Evolutionary conservation across 2,329 filamentous ascomycete species (phyloP), one percentile per base, ranked within the genome.

Genomic region (Fusarium coicis): DNA sequence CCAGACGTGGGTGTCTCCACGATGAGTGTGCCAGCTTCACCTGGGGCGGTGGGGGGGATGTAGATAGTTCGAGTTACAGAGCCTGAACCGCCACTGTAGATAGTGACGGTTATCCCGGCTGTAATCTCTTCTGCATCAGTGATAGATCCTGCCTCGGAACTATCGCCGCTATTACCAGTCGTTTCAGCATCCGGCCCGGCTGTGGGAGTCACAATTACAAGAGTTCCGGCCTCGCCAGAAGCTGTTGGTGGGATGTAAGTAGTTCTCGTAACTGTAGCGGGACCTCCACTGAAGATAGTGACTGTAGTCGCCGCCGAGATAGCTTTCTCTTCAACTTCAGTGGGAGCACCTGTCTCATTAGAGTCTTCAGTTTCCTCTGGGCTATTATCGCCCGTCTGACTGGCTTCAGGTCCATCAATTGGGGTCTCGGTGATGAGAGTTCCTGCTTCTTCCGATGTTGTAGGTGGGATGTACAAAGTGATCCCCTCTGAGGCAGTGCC

Each of bases 391-490:
- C 7, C 16, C 4, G 59, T 59, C 3, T 15, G 8, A n/a, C 26
- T 57, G 2, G 58, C 12, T 23, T 11, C 44, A 40, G 40, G 19
- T 0, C n/a, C 28, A 4, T 6, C 28, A 0, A 28, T 47, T 4
- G 61, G 61, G 2, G 44, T 64, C 16, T 67, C 63, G 6, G 68
- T 28, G 3, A 69, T 42, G 6, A 69, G 28, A 3, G 66, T 69
- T 0, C 63, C 66, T 0, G 56, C 39, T 23, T 57, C 66, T 8
- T 16, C 56, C 1, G 66, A 63, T 0, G 39, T 44, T 16, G 56
- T 47, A 1, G 66, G 66, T 2, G 63, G 66, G 6, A 63, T 44
- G 4, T 68, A 70, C 1, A 59, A 7, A 4, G 68, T 70, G 0
- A 12, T 18, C 2, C 40, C 40, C 0, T 40, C 39, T n/a, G 63